phyloP scores from a whole-genome alignment of 257 asterid genomes.

The Cruciata laevipes region DNA sequence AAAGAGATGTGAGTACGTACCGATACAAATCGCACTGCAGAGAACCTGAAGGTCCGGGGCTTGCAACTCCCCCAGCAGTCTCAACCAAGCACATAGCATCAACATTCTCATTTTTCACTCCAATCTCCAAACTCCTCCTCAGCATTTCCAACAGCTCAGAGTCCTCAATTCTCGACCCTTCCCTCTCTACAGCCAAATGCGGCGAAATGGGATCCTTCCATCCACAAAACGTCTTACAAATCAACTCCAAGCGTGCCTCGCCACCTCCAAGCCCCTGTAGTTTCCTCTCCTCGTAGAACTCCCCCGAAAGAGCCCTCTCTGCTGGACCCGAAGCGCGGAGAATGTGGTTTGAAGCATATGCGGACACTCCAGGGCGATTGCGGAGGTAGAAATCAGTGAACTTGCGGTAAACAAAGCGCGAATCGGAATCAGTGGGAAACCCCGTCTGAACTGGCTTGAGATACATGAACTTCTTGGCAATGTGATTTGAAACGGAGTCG shows the following conservation, averaged over 20 bases:
- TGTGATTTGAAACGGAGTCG: constrained; percentile 19
- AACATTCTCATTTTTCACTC: constrained; percentile 19
- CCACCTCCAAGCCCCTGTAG: constrained; percentile 47
- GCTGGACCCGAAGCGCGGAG: constrained; percentile 54
- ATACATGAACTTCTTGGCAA: constrained; percentile 48
- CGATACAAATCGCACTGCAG: constrained; percentile 90
- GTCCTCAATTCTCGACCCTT: constrained; percentile 57
- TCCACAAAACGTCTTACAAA: constrained; percentile 70
- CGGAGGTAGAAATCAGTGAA: constrained; percentile 43
- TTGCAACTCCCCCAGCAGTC: constrained; percentile 99
- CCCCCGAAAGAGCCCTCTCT: constrained; percentile 31
- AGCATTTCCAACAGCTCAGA: constrained; percentile 54
- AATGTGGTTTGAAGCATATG: constrained; percentile 64
- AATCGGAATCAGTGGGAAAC: constrained; percentile 80
- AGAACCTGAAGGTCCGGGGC: constrained; percentile 94
- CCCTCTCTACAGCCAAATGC: constrained; percentile 83
- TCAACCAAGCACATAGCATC: constrained; percentile 68
- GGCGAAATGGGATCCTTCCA: constrained; percentile 91
- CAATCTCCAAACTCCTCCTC: constrained; percentile 47
- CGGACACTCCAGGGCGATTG: constrained; percentile 41
- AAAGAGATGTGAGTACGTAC: constrained; percentile 25
- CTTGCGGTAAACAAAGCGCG: constrained; percentile 62
- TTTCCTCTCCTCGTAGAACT: constrained; percentile 58
- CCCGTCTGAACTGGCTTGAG: constrained; percentile 95
- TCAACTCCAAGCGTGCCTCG: constrained; percentile 46